Evolutionary conservation across 768 basidiomycete genomes (phyloP).

Genomic region (Phanerochaete sordida): DNA sequence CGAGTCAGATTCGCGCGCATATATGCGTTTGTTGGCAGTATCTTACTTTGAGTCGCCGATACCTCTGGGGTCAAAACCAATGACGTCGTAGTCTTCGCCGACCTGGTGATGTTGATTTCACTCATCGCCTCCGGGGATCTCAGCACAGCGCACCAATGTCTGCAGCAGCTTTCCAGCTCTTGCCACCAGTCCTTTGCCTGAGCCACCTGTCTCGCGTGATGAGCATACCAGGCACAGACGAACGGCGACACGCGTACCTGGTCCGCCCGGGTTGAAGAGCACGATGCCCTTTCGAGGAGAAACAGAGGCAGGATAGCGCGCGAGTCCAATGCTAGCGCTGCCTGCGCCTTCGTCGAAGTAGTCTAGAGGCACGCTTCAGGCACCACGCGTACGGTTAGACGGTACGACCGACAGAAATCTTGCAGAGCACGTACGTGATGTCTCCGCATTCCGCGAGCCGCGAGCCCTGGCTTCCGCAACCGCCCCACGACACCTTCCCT

Average conservation of each 20-base stretch:
- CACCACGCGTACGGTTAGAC: neutral
- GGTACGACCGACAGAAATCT: neutral
- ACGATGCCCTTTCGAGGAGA: conserved; percentile 25
- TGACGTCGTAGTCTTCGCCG: conserved; percentile 24
- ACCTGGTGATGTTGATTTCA: conserved; percentile 8
- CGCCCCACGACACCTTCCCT: neutral
- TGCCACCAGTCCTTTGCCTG: conserved; percentile 17
- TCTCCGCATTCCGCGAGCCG: conserved; percentile 18
- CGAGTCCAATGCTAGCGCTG: conserved; percentile 26
- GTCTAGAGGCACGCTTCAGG: conserved; percentile 30
- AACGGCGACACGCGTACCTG: conserved; percentile 9
- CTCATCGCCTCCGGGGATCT: no score
- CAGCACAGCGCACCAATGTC: conserved; percentile 6
- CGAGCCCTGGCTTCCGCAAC: neutral
- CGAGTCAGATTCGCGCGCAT: neutral
- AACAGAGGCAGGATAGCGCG: conserved; percentile 25
- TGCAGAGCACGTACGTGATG: conserved; percentile 14
- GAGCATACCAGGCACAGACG: no score
- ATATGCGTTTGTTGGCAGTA: neutral
- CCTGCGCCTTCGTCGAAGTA: conserved; percentile 27
- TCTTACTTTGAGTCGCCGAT: conserved; percentile 28
- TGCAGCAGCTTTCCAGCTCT: conserved; percentile 10
- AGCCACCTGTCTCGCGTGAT: conserved; percentile 5
- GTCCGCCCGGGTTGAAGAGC: conserved; percentile 31
- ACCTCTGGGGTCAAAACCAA: conserved; percentile 30